phyloP scores from a whole-genome alignment of 2,329 filamentous ascomycete species.

The Pseudocercospora pini-densiflorae region DNA sequence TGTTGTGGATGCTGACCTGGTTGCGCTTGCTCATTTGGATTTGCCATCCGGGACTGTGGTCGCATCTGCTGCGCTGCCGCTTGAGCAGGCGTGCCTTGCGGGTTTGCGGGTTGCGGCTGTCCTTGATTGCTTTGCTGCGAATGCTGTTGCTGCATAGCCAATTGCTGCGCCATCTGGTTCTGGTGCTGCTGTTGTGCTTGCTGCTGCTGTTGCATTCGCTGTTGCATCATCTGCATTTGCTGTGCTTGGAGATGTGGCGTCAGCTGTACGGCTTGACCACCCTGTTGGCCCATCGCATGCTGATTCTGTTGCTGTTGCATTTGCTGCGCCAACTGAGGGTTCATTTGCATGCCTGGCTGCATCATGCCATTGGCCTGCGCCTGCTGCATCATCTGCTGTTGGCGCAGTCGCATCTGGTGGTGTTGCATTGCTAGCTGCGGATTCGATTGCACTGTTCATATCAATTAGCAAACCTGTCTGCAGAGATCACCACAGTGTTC shows the following conservation, averaged over 20 bases:
- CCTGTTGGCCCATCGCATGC: conserved; percentile 29
- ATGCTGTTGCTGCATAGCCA: conserved; percentile 53
- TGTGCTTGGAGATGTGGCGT: conserved; percentile 40
- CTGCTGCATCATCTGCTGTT: conserved; percentile 47
- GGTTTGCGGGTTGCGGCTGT: conserved; percentile 47
- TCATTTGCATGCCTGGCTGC: conserved; percentile 38
- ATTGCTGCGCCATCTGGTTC: conserved; percentile 46
- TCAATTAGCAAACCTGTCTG: conserved; percentile 37
- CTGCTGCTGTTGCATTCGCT: conserved; percentile 44
- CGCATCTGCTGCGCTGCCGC: conserved; percentile 43
- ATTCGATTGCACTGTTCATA: conserved; percentile 46
- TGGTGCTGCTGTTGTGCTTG: conserved; percentile 41
- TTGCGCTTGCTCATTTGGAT: conserved; percentile 38
- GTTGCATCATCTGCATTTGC: conserved; percentile 48
- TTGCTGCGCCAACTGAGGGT: conserved; percentile 43
- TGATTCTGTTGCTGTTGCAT: conserved; percentile 45
- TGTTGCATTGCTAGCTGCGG: conserved; percentile 37
- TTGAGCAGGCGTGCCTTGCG: conserved; percentile 41
- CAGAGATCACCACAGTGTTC: not conserved
- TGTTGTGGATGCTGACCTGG: conserved; percentile 36
- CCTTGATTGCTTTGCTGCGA: conserved; percentile 56
- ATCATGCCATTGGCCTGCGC: conserved; percentile 40
- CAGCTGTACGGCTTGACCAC: conserved; percentile 28
- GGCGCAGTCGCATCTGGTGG: conserved; percentile 52
- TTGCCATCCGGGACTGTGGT: conserved; percentile 45